phyloP scores from a whole-genome alignment of 495 filamentous ascomycete genomes.

The Cryomyces minteri region DNA sequence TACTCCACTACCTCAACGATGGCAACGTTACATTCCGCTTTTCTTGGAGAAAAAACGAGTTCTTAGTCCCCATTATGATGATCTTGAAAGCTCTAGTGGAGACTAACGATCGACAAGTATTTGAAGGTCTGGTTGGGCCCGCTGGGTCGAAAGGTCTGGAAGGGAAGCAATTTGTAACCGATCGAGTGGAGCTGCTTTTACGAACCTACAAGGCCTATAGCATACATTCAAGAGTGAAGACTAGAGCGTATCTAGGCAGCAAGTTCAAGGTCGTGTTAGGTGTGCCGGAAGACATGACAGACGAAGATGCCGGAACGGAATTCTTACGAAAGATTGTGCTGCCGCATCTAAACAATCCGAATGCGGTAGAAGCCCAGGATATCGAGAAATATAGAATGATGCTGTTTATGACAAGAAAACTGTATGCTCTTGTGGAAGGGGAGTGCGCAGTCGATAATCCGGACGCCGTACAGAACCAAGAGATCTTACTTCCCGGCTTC shows the following conservation, averaged over 20 bases:
- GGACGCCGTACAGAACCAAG: slow-evolving; percentile 87
- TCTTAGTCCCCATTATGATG: slow-evolving; percentile 87
- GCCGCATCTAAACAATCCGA: slow-evolving; percentile 67
- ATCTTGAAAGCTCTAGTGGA: slow-evolving; percentile 86
- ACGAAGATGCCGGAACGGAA: slow-evolving; percentile 76
- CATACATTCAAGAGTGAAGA: slow-evolving; percentile 58
- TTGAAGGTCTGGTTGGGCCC: slow-evolving; percentile 66
- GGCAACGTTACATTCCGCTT: slow-evolving; percentile 94
- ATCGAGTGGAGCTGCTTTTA: slow-evolving; percentile 79
- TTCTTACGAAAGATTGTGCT: slow-evolving; percentile 81
- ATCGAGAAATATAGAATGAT: slow-evolving; percentile 87
- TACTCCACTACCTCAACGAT: slow-evolving; percentile 85
- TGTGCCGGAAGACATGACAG: slow-evolving; percentile 56
- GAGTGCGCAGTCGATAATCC: slow-evolving; percentile 90
- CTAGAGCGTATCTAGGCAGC: slow-evolving; percentile 64
- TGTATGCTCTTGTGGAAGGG: slow-evolving; percentile 80
- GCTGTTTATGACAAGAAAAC: slow-evolving; percentile 88
- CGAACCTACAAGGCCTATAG: slow-evolving; percentile 84
- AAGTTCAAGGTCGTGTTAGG: slow-evolving; percentile 78
- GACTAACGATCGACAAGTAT: slow-evolving; percentile 92
- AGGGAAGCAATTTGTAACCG: slow-evolving; percentile 80
- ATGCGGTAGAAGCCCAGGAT: slow-evolving; percentile 66
- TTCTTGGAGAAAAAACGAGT: slow-evolving; percentile 96
- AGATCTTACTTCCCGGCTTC: slow-evolving; percentile 80
- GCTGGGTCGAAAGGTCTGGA: slow-evolving; percentile 50